Conservation (phyloP, 2,329 filamentous ascomycete genomes). For the Botryosphaeria dothidea region DNA sequence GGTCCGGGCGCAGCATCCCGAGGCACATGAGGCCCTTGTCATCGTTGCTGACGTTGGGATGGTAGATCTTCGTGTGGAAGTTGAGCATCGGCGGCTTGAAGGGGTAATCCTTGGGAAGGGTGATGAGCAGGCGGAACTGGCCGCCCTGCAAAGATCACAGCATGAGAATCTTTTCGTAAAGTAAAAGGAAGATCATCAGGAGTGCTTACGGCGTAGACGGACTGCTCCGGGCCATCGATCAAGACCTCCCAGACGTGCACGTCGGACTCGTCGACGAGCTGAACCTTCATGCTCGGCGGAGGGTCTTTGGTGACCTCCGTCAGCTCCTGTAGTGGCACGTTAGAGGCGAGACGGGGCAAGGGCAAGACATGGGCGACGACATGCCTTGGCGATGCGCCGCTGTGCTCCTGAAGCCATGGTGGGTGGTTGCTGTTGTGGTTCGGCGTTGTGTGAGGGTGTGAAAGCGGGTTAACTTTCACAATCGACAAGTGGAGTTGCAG, state of each 20-base stretch:
- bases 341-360: background rate
- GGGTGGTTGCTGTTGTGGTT: background rate
- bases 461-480: background rate
- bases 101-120: slow-evolving; percentile 78
- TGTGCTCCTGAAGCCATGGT: slow-evolving; percentile 18
- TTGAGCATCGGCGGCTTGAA: slow-evolving; percentile 82
- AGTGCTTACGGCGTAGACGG: slow-evolving; percentile 62
- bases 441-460: background rate
- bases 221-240: slow-evolving; percentile 66
- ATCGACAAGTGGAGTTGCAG: slow-evolving; percentile 1
- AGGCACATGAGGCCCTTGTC: slow-evolving; percentile 83
- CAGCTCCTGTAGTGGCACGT: slow-evolving; percentile 54
- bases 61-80: slow-evolving; percentile 90
- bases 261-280: slow-evolving; percentile 62
- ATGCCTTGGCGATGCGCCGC: slow-evolving; percentile 18
- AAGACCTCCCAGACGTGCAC: slow-evolving; percentile 68
- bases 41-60: slow-evolving; percentile 92
- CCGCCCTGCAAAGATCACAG: slow-evolving; percentile 56
- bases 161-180: slow-evolving; percentile 18
- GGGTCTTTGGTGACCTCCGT: slow-evolving; percentile 58
- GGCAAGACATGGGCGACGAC: background rate
- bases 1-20: slow-evolving; percentile 76
- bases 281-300: slow-evolving; percentile 58
- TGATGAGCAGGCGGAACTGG: slow-evolving; percentile 70
- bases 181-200: background rate